Conservation (phyloP, 257 asterid genomes). For the Verbascum thapsus region DNA sequence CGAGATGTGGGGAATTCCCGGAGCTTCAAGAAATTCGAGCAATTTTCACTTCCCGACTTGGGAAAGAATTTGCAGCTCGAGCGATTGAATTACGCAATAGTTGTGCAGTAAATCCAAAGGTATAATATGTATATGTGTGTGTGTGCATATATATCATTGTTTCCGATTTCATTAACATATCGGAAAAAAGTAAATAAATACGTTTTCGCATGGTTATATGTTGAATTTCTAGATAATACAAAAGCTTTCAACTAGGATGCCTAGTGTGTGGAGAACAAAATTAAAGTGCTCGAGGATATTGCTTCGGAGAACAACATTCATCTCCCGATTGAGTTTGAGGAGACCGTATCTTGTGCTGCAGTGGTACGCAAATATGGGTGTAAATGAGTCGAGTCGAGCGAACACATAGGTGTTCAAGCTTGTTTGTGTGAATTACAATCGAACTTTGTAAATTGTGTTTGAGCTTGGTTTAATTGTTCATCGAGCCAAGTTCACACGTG, state of each 20-base stretch:
- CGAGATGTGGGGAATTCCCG: conserved; percentile 95
- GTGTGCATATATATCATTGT: no score
- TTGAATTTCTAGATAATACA: conserved; percentile 53
- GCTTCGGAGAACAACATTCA: conserved; percentile 71
- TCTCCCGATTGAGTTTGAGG: conserved; percentile 52
- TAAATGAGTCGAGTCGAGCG: no score
- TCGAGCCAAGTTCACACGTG: no score
- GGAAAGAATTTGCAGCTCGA: conserved; percentile 65
- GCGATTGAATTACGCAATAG: conserved; percentile 81
- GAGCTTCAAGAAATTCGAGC: conserved; percentile 77
- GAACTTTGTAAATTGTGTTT: no score
- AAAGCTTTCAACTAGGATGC: conserved; percentile 72
- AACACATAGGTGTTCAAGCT: no score
- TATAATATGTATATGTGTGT: no score
- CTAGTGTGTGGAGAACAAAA: conserved; percentile 63
- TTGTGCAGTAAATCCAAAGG: conserved; percentile 87
- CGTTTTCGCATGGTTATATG: background rate
- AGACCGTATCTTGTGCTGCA: conserved; percentile 23
- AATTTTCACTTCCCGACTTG: conserved; percentile 51
- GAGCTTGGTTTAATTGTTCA: no score
- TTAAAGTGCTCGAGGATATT: conserved; percentile 60
- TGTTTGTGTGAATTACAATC: no score
- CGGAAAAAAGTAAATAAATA: no score
- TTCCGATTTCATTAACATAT: no score
- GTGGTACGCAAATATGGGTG: no score